Percentiles rank a stretch among this genome's conserved stretches.
phyloP scores from a whole-genome alignment of 2,329 filamentous ascomycete species.

The Penicillium aurantiogriseum region DNA sequence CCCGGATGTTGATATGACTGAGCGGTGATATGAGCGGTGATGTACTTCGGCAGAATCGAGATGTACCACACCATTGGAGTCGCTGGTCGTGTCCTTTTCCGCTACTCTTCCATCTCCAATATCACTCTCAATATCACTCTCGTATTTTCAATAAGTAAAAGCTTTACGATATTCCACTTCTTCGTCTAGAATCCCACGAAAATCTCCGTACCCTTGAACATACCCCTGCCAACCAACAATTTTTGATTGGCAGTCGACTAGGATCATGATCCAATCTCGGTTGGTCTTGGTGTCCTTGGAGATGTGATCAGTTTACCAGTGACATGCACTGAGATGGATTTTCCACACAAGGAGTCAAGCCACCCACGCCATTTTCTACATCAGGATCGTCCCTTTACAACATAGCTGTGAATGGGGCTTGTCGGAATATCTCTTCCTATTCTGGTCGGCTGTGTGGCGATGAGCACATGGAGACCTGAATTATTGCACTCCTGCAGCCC shows the following conservation, averaged over 20 bases:
- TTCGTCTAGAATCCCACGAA: neutral
- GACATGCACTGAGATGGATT: neutral
- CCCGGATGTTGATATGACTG: neutral
- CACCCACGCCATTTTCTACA: neutral
- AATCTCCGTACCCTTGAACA: neutral
- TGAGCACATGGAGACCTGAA: neutral
- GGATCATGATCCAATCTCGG: neutral
- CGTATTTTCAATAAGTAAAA: neutral
- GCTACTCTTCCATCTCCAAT: neutral
- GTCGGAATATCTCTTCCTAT: constrained; percentile 5
- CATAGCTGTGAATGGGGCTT: neutral
- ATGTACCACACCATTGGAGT: neutral
- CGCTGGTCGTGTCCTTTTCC: neutral
- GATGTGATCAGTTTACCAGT: neutral
- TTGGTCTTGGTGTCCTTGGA: neutral
- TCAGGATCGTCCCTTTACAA: constrained; percentile 9
- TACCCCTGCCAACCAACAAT: neutral
- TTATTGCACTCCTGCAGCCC: neutral
- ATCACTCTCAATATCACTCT: neutral
- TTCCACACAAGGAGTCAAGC: neutral
- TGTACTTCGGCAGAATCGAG: neutral
- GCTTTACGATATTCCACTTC: neutral
- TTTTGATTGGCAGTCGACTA: neutral
- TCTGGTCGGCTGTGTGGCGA: neutral
- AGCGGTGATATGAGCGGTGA: neutral